A percentile compares a stretch with the other conserved stretches of the same genome.
Evolutionary conservation across 1,139 yeast species (phyloP).

Genomic region (Geotrichum citri-aurantii): DNA sequence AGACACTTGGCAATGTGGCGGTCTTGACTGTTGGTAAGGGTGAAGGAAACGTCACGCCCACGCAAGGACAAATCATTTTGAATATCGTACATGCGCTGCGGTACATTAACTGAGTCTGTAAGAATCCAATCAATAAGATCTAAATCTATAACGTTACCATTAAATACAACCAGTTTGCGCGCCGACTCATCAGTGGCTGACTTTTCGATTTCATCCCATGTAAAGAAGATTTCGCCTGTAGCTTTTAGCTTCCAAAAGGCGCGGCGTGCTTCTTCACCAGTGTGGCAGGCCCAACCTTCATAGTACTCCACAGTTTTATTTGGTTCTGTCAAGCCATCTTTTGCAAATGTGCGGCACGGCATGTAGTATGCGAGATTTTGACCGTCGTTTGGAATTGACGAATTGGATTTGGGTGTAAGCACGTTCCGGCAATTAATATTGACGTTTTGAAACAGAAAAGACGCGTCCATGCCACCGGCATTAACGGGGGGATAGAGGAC

Average conservation of each 20-base stretch:
- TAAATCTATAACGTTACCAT: conserved; percentile 78
- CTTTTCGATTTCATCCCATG: conserved; percentile 65
- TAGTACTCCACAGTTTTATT: conserved; percentile 40
- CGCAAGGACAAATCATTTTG: conserved; percentile 42
- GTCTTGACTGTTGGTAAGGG: conserved; percentile 30
- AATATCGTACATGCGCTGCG: conserved; percentile 60
- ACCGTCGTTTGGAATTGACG: conserved; percentile 54
- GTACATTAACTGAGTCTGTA: conserved; percentile 45
- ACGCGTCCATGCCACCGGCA: conserved; percentile 66
- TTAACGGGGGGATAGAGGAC: conserved; percentile 38
- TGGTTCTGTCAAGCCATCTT: conserved; percentile 38
- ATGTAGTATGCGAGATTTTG: conserved; percentile 78
- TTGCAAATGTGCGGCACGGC: conserved; percentile 71
- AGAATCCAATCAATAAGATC: conserved; percentile 63
- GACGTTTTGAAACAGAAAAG: conserved; percentile 78
- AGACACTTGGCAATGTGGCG: conserved; percentile 62
- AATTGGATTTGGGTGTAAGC: conserved; percentile 36
- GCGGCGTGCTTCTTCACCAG: conserved; percentile 53
- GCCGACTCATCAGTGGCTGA: conserved; percentile 40
- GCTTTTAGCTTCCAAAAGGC: conserved; percentile 53
- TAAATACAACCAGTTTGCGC: conserved; percentile 66
- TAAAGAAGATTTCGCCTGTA: conserved; percentile 65
- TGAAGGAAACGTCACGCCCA: conserved; percentile 17
- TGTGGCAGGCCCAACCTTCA: conserved; percentile 74
- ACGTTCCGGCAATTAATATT: conserved; percentile 76